Evolutionary conservation across 208 protist genomes (phyloP), one percentile per base, ranked within the genome.

Genomic region (Acanthamoeba royreba): DNA sequence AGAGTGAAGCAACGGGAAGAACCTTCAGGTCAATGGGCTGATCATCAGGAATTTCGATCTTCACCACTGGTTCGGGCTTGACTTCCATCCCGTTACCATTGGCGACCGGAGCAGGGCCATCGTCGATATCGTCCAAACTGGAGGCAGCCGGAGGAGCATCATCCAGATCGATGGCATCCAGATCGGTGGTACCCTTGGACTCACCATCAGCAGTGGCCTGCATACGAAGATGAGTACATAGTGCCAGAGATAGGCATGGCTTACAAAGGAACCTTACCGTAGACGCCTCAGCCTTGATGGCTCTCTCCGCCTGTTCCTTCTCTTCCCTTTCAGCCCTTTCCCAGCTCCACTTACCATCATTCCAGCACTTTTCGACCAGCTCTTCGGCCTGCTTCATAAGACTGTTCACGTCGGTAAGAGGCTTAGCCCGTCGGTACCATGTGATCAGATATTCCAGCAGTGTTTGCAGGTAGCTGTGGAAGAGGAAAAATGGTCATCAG

Each of bases 11-110:
- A 35, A 69, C 58, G n/a, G 13, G 28, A 72, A 28, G 33, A 85
- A 85, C 74, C 74, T 85, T 85, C 4, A 85, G 74, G 25, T 85
- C 45, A 35, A 85, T 85, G 4, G 74, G 74, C 74, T 85, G 74
- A 31, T 85, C 74, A 28, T 85, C 74, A 28, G 74, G 74, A 45
- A 85, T 85, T 17, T 85, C n/a, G n/a, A 85, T 85, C 45, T 85
- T 85, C 1, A 47, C 69, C 11, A 38, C 22, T n/a, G 74, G 74
- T 42, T 85, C 74, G 43, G 74, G 74, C 74, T 85, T 85, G 43
- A 55, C 74, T 5, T 5, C 83, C 17, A 33, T 42, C 38, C 53
- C 33, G 46, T 89, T 88, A 11, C 79, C 83, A 52, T 90, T 85
- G 33, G 74, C 43, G n/a, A 85, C 43, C 3, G 43, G 74, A 47